phyloP scores from a whole-genome alignment of 176 grass and related monocot species.

The Paspalum notatum region DNA sequence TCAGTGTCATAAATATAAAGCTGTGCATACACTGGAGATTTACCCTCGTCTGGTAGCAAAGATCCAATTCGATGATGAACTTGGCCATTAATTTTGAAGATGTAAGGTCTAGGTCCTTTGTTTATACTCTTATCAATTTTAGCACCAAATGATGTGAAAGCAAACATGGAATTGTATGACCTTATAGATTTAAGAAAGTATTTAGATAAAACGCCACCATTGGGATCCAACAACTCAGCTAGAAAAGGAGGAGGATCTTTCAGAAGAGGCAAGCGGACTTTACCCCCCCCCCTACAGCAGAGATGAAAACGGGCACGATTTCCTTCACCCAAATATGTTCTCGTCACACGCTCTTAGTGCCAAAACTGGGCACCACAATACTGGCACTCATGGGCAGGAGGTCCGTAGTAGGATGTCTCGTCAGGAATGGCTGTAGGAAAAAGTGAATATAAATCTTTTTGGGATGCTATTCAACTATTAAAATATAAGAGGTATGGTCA shows the following conservation, averaged over 20 bases:
- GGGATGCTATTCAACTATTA: too few species aligned
- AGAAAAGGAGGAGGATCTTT: neutral
- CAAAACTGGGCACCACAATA: neutral
- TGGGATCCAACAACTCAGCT: neutral
- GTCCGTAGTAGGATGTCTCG: neutral
- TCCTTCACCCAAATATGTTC: neutral
- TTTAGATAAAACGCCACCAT: neutral
- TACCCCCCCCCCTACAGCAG: slow-evolving; percentile 1
- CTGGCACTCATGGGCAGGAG: neutral
- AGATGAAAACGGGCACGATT: neutral
- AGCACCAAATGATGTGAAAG: neutral
- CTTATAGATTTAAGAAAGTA: neutral
- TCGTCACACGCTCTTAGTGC: slow-evolving; percentile 1
- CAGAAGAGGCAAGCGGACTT: neutral
- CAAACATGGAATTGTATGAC: slow-evolving; percentile 12
- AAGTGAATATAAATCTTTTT: too few species aligned
- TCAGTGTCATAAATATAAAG: slow-evolving; percentile 8
- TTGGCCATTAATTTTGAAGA: slow-evolving; percentile 1
- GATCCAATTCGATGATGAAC: neutral
- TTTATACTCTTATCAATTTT: neutral
- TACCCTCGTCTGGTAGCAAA: neutral
- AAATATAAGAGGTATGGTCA: too few species aligned
- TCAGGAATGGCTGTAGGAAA: neutral
- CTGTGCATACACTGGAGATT: neutral
- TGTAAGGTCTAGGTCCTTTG: neutral